A percentile compares a stretch with the other conserved stretches of the same genome.
Conservation (phyloP, 2,329 filamentous ascomycete species). For the Oidium heveae region DNA sequence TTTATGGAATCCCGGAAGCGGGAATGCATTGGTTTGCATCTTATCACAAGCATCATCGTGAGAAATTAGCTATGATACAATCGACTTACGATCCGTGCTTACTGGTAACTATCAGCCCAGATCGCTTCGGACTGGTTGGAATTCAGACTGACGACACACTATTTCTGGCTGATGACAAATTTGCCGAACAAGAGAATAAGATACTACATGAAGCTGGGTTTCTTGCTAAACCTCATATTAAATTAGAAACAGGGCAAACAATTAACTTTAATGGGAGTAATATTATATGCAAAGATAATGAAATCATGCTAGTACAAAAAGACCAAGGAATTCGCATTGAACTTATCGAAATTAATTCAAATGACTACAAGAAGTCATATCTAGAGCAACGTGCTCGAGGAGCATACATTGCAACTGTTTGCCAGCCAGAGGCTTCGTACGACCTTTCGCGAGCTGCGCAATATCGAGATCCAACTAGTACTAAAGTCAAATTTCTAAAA, state of each 20-base stretch:
- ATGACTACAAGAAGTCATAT: background rate
- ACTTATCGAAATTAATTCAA: background rate
- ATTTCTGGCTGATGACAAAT: background rate
- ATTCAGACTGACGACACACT: constrained; percentile 1
- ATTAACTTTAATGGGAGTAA: background rate
- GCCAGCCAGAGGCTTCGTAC: background rate
- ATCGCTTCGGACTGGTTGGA: constrained; percentile 1
- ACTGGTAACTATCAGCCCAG: background rate
- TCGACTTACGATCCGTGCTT: constrained; percentile 1
- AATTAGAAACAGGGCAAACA: background rate
- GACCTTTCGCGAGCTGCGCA: constrained; percentile 1
- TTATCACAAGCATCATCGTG: background rate
- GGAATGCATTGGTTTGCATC: constrained; percentile 1
- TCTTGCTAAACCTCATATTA: background rate
- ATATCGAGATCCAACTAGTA: background rate
- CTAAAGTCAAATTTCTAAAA: background rate
- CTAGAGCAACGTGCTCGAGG: background rate
- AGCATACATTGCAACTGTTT: background rate
- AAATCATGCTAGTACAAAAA: background rate
- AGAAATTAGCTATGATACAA: background rate
- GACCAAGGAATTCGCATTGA: background rate
- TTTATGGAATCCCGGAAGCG: constrained; percentile 1
- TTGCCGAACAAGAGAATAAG: background rate
- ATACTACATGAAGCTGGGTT: background rate
- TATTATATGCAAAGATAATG: background rate